phyloP scores from a whole-genome alignment of 768 basidiomycete genomes.

The Mycena vulgaris region DNA sequence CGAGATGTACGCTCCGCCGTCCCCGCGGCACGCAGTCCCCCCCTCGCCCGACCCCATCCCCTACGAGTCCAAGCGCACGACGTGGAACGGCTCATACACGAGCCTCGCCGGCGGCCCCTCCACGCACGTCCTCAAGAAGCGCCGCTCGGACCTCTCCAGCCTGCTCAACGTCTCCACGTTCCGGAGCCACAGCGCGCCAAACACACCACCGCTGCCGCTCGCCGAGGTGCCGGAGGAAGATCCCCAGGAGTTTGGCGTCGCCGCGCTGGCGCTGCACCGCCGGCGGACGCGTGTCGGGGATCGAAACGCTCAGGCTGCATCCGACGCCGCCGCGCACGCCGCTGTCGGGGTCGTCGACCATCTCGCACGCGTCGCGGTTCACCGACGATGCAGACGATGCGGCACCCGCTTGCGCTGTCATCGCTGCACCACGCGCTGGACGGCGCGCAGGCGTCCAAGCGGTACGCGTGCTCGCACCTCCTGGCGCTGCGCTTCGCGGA shows the following conservation, averaged over 20 bases:
- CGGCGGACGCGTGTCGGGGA: constrained; percentile 64
- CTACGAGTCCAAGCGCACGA: constrained; percentile 69
- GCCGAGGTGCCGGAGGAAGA: constrained; percentile 52
- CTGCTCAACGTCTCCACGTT: constrained; percentile 54
- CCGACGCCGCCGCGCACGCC: constrained; percentile 52
- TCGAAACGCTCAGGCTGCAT: constrained; percentile 62
- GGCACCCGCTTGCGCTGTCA: constrained; percentile 79
- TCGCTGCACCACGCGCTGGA: constrained; percentile 75
- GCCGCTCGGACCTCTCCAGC: constrained; percentile 68
- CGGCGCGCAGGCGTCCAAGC: constrained; percentile 77
- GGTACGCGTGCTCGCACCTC: constrained; percentile 85
- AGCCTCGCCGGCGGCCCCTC: constrained; percentile 67
- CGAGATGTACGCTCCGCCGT: constrained; percentile 92
- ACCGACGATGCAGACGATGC: constrained; percentile 71
- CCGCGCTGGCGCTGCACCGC: constrained; percentile 74
- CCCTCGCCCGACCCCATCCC: constrained; percentile 43
- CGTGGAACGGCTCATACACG: constrained; percentile 82
- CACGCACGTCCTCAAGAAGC: constrained; percentile 59
- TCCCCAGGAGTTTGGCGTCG: constrained; percentile 67
- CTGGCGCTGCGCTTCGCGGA: constrained; percentile 83
- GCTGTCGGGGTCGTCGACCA: constrained; percentile 49
- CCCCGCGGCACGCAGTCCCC: constrained; percentile 45
- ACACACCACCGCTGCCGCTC: constrained; percentile 37
- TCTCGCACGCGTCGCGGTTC: constrained; percentile 70
- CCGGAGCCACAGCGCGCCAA: constrained; percentile 58